Evolutionary conservation across 1,139 yeast species (phyloP), one percentile per base, ranked within the genome.

Genomic region (Diutina pseudorugosa): DNA sequence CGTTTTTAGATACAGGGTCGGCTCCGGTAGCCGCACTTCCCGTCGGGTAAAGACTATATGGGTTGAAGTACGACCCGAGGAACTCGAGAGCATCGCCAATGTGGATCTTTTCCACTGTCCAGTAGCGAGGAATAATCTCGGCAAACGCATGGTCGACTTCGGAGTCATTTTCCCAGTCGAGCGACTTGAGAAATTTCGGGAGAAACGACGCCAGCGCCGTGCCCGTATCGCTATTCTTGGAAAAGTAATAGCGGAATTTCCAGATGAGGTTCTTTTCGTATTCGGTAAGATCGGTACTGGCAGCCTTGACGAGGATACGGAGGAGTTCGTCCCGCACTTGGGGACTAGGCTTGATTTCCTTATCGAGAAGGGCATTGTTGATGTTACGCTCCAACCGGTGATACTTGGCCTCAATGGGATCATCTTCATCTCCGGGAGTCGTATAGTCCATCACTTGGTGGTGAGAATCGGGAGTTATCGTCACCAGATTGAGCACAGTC

Each of bases 71-170:
- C 18, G 88, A 87, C 14, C 97, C 89, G 48, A 93, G 70, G 16
- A 93, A 70, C 63, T 93, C 98, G 54, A 93, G 72, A 0, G 98
- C 96, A 66, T 93, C 98, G 52, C 93, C 96, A 41, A 93, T 84
- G 58, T 89, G 95, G 53, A 89, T 83, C 58, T 85, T 87, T 16
- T 85, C 88, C 2, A 71, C 77, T 14, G 70, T 60, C 79, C 79
- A 74, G 58, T 71, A 71, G 49, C 65, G 63, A 0, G 77, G 77
- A 20, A 74, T 63, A 9, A 74, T 71, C 56, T 74, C 77, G 51
- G 79, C 83, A 53, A 89, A 77, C 6, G 90, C 93, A 64, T 89
- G 95, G 51, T 73, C 77, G 25, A 86, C 79, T 67, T 93, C 98
- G 53, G 75, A 71, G 55, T 85, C 87, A 64, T 90, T 94, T 48